phyloP scores from a whole-genome alignment of 495 filamentous ascomycete species.

The Talaromyces borbonicus region DNA sequence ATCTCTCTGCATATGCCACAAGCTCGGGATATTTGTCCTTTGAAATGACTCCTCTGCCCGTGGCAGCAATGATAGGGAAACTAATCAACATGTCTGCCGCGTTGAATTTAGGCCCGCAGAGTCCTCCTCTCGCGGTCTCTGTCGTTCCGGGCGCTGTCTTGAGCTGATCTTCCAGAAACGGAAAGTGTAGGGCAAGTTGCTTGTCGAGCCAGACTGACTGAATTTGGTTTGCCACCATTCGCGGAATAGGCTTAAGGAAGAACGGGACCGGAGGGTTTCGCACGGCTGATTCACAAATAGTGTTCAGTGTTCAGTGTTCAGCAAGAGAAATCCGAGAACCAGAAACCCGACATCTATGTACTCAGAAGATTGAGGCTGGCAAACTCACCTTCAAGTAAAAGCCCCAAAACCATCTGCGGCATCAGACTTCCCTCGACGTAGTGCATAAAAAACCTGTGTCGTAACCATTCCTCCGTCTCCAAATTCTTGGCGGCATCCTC shows the following conservation, averaged over 20 bases:
- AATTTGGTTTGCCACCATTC: slow-evolving; percentile 52
- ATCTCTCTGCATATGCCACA: slow-evolving; percentile 48
- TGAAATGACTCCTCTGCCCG: slow-evolving; percentile 27
- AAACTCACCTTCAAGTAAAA: slow-evolving; percentile 48
- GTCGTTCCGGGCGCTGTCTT: slow-evolving; percentile 42
- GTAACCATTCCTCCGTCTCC: slow-evolving; percentile 67
- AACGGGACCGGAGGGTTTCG: slow-evolving; percentile 62
- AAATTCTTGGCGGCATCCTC: slow-evolving; percentile 42
- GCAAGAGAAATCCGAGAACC: background rate
- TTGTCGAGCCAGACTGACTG: slow-evolving; percentile 49
- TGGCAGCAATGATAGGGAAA: slow-evolving; percentile 57
- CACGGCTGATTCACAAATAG: slow-evolving; percentile 49
- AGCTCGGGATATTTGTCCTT: slow-evolving; percentile 52
- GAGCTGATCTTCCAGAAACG: slow-evolving; percentile 65
- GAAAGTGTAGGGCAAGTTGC: slow-evolving; percentile 54
- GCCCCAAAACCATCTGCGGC: slow-evolving; percentile 49
- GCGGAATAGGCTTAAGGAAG: slow-evolving; percentile 73
- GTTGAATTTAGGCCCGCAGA: slow-evolving; percentile 64
- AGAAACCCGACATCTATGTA: no score
- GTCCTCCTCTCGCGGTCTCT: slow-evolving; percentile 29
- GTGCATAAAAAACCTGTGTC: slow-evolving; percentile 71
- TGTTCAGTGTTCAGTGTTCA: no score
- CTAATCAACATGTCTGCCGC: slow-evolving; percentile 74
- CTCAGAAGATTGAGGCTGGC: background rate
- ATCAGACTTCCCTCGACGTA: slow-evolving; percentile 77